Percentiles rank a stretch among this genome's conserved stretches.
Conservation (phyloP, 805 yeast species). For the Scheffersomyces stipitis region DNA sequence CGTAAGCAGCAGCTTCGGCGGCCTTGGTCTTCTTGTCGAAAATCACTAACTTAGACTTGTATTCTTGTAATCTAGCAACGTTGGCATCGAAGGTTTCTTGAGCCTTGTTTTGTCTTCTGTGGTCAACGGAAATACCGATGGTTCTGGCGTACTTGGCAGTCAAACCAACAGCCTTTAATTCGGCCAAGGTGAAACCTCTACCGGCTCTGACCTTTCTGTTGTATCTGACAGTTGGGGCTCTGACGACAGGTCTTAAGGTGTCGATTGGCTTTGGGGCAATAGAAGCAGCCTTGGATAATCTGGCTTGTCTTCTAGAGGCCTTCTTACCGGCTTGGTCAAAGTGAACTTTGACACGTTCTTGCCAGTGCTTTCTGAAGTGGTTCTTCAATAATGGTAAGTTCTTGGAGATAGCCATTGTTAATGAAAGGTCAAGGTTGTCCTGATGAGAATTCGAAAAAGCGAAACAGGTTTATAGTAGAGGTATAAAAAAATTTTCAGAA, state of each 20-base stretch:
- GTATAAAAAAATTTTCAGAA: conserved; percentile 13
- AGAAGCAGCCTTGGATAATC: conserved; percentile 91
- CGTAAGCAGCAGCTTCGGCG: conserved; percentile 62
- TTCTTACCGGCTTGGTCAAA: conserved; percentile 99
- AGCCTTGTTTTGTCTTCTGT: conserved; percentile 98
- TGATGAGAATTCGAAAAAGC: conserved; percentile 9
- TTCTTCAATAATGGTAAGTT: conserved; percentile 98
- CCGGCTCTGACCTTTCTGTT: conserved; percentile 99
- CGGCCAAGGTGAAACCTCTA: conserved; percentile 98
- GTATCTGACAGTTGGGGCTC: conserved; percentile 98
- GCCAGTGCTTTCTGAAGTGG: conserved; percentile 99
- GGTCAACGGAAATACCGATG: conserved; percentile 98
- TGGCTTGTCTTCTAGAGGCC: conserved; percentile 92
- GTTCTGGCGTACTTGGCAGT: conserved; percentile 93
- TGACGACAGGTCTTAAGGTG: conserved; percentile 93
- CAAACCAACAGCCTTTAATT: conserved; percentile 96
- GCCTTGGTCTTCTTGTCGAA: conserved; percentile 86
- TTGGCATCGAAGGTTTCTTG: conserved; percentile 92
- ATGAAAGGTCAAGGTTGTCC: conserved; percentile 9
- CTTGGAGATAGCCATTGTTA: conserved; percentile 86
- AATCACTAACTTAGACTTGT: conserved; percentile 92
- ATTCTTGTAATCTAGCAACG: conserved; percentile 95
- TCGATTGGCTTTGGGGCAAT: conserved; percentile 98
- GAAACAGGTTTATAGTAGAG: conserved; percentile 3
- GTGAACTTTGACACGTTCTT: conserved; percentile 99